Conservation (phyloP, 257 asterid genomes). For the Solanum pimpinellifolium region DNA sequence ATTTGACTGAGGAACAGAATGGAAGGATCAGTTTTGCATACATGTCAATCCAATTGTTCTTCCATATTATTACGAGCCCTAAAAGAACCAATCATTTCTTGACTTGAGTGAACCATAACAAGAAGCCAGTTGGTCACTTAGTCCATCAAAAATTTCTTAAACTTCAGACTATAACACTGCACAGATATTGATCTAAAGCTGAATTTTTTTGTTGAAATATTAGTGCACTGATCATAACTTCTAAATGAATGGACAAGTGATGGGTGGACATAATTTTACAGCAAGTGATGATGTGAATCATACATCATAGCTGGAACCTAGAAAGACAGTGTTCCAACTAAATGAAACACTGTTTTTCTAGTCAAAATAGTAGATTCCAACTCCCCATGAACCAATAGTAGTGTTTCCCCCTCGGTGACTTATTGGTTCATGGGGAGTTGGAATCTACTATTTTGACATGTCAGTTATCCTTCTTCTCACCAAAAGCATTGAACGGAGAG, state of each 20-base stretch:
- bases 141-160: background rate
- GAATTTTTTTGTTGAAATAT: background rate
- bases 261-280: background rate
- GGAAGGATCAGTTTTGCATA: background rate
- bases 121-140: background rate
- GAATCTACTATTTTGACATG: background rate
- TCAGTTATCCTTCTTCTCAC: background rate
- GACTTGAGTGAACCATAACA: background rate
- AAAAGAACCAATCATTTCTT: background rate
- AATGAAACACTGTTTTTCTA: background rate
- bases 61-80: background rate
- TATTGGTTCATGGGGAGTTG: too few species aligned
- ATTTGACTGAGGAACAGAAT: background rate
- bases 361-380: background rate
- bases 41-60: background rate
- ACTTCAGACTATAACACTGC: background rate
- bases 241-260: background rate
- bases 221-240: background rate
- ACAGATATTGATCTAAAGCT: background rate
- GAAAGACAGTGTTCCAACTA: background rate
- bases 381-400: background rate
- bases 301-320: background rate
- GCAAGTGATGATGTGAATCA: background rate
- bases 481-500: conserved; percentile 1
- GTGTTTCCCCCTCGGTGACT: background rate